Evolutionary conservation across 305 asterid genomes (phyloP), one percentile per base, ranked within the genome.

Genomic region (Coffea humblotiana): DNA sequence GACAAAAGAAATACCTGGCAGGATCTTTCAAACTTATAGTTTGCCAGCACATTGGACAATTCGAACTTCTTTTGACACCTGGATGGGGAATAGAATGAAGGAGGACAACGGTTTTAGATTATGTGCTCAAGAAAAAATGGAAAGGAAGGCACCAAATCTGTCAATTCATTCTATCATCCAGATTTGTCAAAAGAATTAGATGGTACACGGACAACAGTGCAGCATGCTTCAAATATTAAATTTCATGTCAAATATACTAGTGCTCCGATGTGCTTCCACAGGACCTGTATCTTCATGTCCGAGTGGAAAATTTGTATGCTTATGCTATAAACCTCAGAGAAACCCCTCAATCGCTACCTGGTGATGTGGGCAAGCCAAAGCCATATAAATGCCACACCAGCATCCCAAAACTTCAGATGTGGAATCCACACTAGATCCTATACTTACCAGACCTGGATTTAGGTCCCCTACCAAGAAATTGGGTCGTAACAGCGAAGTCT

Each of bases 11-110:
- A 76, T 47, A 51, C 97, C 97, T 89, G 9, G 81, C 37, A 74
- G 95, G 88, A 87, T 94, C 97, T 77, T 93, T 90, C 88, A 94
- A 86, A 80, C 89, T 88, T 86, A 94, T 80, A 67, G 83, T 47
- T 86, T 88, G 97, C 97, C 97, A 94, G 80, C 98, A 94, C 98
- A 94, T 94, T 76, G 98, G 97, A 89, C 98, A 94, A 61, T 89
- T 90, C 71, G 98, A 93, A 84, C 98, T 94, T 85, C 98, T 90
- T 90, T 77, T 94, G 98, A 78, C 97, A 91, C 98, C 98, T 94
- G 85, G 81, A 86, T 78, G 4, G 18, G 71, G 66, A 40, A 82
- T 67, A 82, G 82, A 48, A 54, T 14, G 43, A 74, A 63, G 76
- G 29, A 27, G 19, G 15, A 10, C n/a, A 51, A 35, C 51, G 11